Conservation (phyloP, 441 rosid genomes). For the Lepidium campestre region DNA sequence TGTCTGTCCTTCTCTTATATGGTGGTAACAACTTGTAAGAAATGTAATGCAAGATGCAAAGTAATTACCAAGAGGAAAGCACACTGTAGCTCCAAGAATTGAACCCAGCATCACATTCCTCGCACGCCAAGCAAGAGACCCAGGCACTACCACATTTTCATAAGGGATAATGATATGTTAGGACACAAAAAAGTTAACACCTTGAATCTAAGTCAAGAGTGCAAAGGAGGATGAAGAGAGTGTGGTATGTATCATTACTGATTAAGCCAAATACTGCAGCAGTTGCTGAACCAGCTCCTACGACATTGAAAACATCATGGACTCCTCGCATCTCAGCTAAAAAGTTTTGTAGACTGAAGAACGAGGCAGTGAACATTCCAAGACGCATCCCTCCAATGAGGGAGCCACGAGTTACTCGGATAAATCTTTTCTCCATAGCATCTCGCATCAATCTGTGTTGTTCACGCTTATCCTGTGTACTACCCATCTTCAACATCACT, state of each 20-base stretch:
- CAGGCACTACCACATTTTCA: constrained; percentile 60
- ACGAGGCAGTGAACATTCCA: constrained; percentile 87
- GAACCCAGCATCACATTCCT: constrained; percentile 86
- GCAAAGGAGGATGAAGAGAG: neutral
- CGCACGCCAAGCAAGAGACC: constrained; percentile 78
- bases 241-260: constrained; percentile 34
- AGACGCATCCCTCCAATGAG: constrained; percentile 88
- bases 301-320: constrained; percentile 76
- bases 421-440: constrained; percentile 92
- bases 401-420: constrained; percentile 85
- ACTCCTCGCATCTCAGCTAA: constrained; percentile 75
- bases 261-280: constrained; percentile 85
- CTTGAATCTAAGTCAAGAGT: neutral
- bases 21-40: neutral
- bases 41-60: neutral
- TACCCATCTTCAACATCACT: constrained; percentile 93
- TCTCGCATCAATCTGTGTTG: constrained; percentile 87
- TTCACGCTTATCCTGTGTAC: constrained; percentile 85
- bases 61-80: constrained; percentile 79
- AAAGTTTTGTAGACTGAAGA: constrained; percentile 66
- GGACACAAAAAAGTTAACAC: neutral
- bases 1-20: neutral
- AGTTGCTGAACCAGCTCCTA: constrained; percentile 95
- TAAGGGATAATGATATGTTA: neutral
- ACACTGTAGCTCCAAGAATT: constrained; percentile 72